phyloP scores from a whole-genome alignment of 495 filamentous ascomycete genomes.

The Talaromyces stipitatus region DNA sequence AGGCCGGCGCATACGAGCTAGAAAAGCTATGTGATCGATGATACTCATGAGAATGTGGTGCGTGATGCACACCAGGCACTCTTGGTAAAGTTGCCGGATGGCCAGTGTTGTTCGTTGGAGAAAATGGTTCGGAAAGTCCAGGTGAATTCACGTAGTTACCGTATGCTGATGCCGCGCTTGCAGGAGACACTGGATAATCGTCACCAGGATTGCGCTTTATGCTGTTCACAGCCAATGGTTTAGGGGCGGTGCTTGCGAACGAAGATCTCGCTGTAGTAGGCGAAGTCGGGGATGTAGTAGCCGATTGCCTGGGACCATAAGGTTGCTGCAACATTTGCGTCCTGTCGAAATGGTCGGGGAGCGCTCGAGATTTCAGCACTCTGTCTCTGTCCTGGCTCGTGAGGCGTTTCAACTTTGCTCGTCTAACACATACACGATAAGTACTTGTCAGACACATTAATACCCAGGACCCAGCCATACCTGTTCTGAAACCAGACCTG shows the following conservation, averaged over 20 bases:
- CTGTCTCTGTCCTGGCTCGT: slow-evolving; percentile 89
- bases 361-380: slow-evolving; percentile 86
- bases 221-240: slow-evolving; percentile 31
- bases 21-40: slow-evolving; percentile 38
- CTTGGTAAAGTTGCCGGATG: slow-evolving; percentile 27
- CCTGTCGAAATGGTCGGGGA: slow-evolving; percentile 90
- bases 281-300: slow-evolving; percentile 26
- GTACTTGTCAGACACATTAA: slow-evolving; percentile 16
- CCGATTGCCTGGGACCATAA: slow-evolving; percentile 27
- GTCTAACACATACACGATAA: slow-evolving; percentile 38
- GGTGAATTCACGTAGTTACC: slow-evolving; percentile 35
- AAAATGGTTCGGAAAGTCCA: slow-evolving; percentile 21
- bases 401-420: slow-evolving; percentile 92
- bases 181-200: slow-evolving; percentile 36
- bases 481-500: slow-evolving; percentile 99
- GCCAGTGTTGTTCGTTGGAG: slow-evolving; percentile 18
- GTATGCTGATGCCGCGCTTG: slow-evolving; percentile 34
- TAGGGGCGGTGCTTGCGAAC: slow-evolving; percentile 2
- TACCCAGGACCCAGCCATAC: slow-evolving; percentile 33
- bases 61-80: slow-evolving; percentile 16
- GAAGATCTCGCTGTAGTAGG: slow-evolving; percentile 12
- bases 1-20: slow-evolving; percentile 21
- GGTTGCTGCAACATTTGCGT: slow-evolving; percentile 84
- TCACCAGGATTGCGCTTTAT: slow-evolving; percentile 31
- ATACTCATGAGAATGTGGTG: slow-evolving; percentile 21